Evolutionary conservation across 1,139 yeast species (phyloP).

Genomic region (Meyerozyma guilliermondii): DNA sequence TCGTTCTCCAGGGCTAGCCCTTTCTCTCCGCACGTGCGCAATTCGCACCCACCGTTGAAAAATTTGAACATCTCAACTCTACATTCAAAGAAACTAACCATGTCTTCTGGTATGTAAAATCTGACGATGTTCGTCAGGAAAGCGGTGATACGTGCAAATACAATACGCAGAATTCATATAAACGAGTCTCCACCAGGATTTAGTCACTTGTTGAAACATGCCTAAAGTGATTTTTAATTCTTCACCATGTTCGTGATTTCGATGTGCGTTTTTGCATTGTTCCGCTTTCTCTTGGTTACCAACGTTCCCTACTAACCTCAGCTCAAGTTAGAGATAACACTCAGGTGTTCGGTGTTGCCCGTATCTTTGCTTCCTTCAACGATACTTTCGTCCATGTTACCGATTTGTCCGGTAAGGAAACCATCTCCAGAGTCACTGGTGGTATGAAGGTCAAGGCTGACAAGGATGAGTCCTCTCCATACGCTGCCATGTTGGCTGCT

Average conservation of each 20-base stretch:
- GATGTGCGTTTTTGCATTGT: not conserved
- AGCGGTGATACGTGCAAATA: conserved; percentile 1
- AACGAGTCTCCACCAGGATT: not conserved
- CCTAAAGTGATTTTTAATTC: not conserved
- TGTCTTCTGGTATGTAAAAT: conserved; percentile 17
- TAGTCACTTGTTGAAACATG: not conserved
- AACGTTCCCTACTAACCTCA: conserved; percentile 14
- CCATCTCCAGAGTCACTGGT: conserved; percentile 99
- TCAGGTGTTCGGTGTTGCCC: conserved; percentile 99
- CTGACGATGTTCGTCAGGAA: conserved; percentile 1
- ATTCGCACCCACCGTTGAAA: conserved; percentile 1
- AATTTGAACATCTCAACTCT: conserved; percentile 16
- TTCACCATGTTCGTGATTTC: not conserved
- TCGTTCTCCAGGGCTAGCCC: not conserved
- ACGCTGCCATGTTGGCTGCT: conserved; percentile 99
- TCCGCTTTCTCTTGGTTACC: conserved; percentile 11
- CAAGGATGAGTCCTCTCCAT: conserved; percentile 99
- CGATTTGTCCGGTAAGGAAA: conserved; percentile 99
- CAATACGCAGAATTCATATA: not conserved
- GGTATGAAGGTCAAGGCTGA: conserved; percentile 99
- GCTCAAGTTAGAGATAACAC: conserved; percentile 92
- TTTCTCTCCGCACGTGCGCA: not conserved
- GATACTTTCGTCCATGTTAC: conserved; percentile 99
- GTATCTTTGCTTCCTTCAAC: conserved; percentile 99
- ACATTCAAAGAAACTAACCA: conserved; percentile 13